A percentile compares a stretch with the other conserved stretches of the same genome.
These are phyloP conservation scores for Ramaria rubella DNA, from an alignment of 768 basidiomycete species.

Conservation along the genomic window DNA sequence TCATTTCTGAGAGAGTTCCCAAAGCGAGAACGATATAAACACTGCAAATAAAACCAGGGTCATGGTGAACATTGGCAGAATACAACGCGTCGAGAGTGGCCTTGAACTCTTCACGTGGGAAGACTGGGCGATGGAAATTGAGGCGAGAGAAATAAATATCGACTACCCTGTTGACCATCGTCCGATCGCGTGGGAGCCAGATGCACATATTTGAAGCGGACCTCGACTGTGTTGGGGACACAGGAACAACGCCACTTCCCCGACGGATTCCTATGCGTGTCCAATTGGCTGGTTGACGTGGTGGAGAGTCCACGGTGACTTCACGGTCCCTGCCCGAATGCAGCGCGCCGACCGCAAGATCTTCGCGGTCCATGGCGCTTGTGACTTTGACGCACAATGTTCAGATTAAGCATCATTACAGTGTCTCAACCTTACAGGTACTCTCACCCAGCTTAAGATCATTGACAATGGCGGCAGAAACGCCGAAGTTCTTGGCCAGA, in stretches of 20 bases:
- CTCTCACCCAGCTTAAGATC: constrained; percentile 46
- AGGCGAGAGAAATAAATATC: constrained; percentile 71
- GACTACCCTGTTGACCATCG: constrained; percentile 54
- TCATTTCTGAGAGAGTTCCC: constrained; percentile 77
- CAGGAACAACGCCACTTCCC: constrained; percentile 29
- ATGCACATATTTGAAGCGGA: constrained; percentile 39
- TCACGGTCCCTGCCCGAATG: constrained; percentile 62
- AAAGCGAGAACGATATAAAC: constrained; percentile 72
- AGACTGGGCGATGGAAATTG: constrained; percentile 76
- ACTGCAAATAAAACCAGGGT: constrained; percentile 75
- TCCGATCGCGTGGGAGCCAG: constrained; percentile 74
- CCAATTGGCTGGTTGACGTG: constrained; percentile 61
- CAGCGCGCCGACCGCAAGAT: constrained; percentile 68
- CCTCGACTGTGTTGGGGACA: constrained; percentile 20
- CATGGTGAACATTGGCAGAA: constrained; percentile 47
- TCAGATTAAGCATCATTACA: background rate
- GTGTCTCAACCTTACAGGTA: constrained; percentile 1
- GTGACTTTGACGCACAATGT: constrained; percentile 16
- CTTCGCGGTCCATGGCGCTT: constrained; percentile 50
- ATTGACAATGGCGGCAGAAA: constrained; percentile 61
- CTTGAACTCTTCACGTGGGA: constrained; percentile 61
- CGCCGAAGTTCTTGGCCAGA: constrained; percentile 75
- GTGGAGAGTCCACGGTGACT: constrained; percentile 44
- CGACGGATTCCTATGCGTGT: constrained; percentile 46
- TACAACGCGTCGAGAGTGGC: constrained; percentile 61